Evolutionary conservation across 495 filamentous ascomycete genomes (phyloP).

Genomic region (Terfezia boudieri): DNA sequence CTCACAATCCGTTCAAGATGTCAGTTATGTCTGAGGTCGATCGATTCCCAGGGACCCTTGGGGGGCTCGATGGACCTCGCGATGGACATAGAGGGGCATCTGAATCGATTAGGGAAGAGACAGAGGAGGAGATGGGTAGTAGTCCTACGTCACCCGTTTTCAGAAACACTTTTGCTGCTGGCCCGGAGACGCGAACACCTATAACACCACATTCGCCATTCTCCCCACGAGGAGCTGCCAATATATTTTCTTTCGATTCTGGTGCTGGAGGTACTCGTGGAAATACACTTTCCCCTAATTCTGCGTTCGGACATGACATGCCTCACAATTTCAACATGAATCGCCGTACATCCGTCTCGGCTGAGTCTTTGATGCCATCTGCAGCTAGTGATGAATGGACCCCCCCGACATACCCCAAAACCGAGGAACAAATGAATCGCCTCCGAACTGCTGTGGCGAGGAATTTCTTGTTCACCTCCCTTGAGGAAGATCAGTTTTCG

Average conservation of each 20-base stretch:
- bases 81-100: slow-evolving; percentile 27
- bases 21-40: slow-evolving; percentile 23
- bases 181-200: neutral
- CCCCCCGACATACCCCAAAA: slow-evolving; percentile 65
- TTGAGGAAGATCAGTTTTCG: slow-evolving; percentile 73
- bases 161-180: neutral
- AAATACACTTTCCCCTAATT: slow-evolving; percentile 1
- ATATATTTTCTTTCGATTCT: slow-evolving; percentile 10
- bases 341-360: slow-evolving; percentile 87
- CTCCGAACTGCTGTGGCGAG: slow-evolving; percentile 59
- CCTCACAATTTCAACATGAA: slow-evolving; percentile 84
- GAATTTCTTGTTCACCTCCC: slow-evolving; percentile 86
- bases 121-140: slow-evolving; percentile 7
- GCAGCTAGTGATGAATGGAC: slow-evolving; percentile 72
- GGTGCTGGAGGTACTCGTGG: neutral
- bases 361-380: slow-evolving; percentile 81
- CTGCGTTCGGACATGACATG: slow-evolving; percentile 35
- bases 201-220: neutral
- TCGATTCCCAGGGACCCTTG: slow-evolving; percentile 1
- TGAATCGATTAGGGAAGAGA: slow-evolving; percentile 34
- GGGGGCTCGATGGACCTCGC: slow-evolving; percentile 15
- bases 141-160: neutral
- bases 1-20: slow-evolving; percentile 21
- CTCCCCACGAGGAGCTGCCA: neutral
- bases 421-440: slow-evolving; percentile 53